phyloP scores from a whole-genome alignment of 495 filamentous ascomycete species.

The Poronia punctata region DNA sequence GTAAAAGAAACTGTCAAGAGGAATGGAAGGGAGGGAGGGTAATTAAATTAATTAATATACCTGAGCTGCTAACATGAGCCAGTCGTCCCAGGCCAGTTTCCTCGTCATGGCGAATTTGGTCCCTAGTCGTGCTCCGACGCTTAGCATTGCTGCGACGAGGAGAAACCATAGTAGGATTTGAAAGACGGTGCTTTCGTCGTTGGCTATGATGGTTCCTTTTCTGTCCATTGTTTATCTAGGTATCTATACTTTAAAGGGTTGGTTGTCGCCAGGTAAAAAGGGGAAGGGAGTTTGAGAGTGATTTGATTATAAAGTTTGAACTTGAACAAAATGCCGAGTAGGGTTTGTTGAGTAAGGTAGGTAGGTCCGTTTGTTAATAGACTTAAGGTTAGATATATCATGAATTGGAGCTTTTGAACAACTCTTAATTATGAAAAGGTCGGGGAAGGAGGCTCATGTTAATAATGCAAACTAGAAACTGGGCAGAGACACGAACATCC shows the following conservation, averaged over 20 bases:
- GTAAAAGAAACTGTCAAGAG: background rate
- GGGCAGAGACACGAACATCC: too few relatives aligned
- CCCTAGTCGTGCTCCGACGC: slow-evolving; percentile 13
- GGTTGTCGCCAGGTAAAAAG: too few relatives aligned
- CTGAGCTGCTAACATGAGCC: slow-evolving; percentile 16
- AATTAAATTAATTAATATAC: slow-evolving; percentile 6
- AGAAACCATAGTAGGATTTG: slow-evolving; percentile 18
- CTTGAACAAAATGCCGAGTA: too few relatives aligned
- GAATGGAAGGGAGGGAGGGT: background rate
- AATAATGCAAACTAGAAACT: too few relatives aligned
- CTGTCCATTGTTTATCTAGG: slow-evolving; percentile 1
- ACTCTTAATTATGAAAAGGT: too few relatives aligned
- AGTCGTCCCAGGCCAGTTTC: slow-evolving; percentile 16
- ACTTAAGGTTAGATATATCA: too few relatives aligned
- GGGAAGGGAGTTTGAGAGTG: too few relatives aligned
- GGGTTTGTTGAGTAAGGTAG: too few relatives aligned
- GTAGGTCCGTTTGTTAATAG: too few relatives aligned
- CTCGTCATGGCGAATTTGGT: slow-evolving; percentile 18
- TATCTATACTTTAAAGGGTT: background rate
- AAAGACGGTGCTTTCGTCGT: slow-evolving; percentile 8
- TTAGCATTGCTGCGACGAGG: slow-evolving; percentile 14
- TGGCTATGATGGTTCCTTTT: background rate
- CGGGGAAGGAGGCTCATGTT: too few relatives aligned
- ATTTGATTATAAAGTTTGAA: too few relatives aligned
- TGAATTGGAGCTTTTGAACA: too few relatives aligned